Percentiles rank a stretch among this genome's conserved stretches.
Evolutionary conservation across 805 yeast genomes (phyloP).

Genomic region (Hanseniaspora nectarophila): DNA sequence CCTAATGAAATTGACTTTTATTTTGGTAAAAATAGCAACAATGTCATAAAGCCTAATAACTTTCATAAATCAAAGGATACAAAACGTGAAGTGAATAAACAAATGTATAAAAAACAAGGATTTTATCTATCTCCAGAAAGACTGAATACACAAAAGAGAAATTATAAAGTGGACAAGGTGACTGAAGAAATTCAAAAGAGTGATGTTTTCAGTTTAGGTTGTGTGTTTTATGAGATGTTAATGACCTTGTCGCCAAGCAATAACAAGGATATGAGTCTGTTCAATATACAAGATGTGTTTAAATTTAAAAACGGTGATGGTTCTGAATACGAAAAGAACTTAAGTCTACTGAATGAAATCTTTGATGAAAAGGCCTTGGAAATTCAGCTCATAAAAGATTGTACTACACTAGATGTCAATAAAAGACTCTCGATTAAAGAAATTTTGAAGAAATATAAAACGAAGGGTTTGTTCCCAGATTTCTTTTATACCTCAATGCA

Average conservation of each 20-base stretch:
- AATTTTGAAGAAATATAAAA: conserved; percentile 39
- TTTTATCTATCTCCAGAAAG: conserved; percentile 90
- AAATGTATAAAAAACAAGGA: conserved; percentile 42
- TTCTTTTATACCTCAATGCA: conserved; percentile 58
- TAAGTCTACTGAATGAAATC: conserved; percentile 30
- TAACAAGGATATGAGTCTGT: conserved; percentile 69
- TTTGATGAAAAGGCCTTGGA: conserved; percentile 34
- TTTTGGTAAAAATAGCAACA: conserved; percentile 36
- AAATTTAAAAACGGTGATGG: conserved; percentile 63
- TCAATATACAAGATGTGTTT: conserved; percentile 76
- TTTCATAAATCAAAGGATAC: not conserved
- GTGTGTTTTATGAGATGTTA: conserved; percentile 73
- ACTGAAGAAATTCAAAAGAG: conserved; percentile 34
- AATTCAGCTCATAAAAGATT: conserved; percentile 38
- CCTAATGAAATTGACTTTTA: conserved; percentile 86
- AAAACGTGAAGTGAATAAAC: not conserved
- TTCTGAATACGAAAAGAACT: conserved; percentile 32
- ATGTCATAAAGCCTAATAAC: not conserved
- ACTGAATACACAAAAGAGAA: conserved; percentile 31
- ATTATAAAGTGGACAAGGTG: conserved; percentile 22
- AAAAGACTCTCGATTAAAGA: conserved; percentile 46
- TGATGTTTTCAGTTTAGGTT: conserved; percentile 75
- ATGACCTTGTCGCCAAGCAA: conserved; percentile 30
- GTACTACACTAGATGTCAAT: conserved; percentile 54
- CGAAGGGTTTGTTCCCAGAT: conserved; percentile 47